phyloP scores from a whole-genome alignment of 2,329 filamentous ascomycete species.

The Pseudogymnoascus sp. region DNA sequence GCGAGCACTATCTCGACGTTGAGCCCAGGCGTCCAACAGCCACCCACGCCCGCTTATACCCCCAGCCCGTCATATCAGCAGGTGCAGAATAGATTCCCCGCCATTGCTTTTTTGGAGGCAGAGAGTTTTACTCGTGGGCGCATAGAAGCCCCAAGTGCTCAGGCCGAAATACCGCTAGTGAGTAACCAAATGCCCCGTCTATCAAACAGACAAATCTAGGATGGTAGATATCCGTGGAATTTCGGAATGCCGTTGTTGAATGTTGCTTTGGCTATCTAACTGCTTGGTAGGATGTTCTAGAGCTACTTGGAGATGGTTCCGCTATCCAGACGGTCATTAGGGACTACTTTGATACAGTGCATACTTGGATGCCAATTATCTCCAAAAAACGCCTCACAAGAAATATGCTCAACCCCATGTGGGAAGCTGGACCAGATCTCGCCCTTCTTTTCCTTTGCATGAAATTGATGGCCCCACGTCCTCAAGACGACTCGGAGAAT shows the following conservation, averaged over 20 bases:
- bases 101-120: conserved; percentile 38
- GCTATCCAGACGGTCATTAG: conserved; percentile 33
- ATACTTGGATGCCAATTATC: conserved; percentile 42
- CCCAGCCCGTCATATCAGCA: conserved; percentile 19
- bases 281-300: conserved; percentile 31
- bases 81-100: conserved; percentile 33
- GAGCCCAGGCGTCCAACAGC: background rate
- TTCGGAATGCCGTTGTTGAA: background rate
- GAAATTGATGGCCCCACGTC: conserved; percentile 36
- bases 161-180: conserved; percentile 33
- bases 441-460: conserved; percentile 42
- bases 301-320: conserved; percentile 33
- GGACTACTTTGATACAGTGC: conserved; percentile 38
- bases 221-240: background rate
- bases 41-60: conserved; percentile 17
- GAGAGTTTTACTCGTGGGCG: conserved; percentile 33
- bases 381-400: conserved; percentile 37
- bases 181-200: conserved; percentile 15
- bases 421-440: conserved; percentile 39
- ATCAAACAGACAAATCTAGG: background rate
- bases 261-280: background rate
- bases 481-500: conserved; percentile 30
- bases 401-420: conserved; percentile 34
- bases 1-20: background rate
- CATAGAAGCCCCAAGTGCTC: conserved; percentile 33